Base-by-base conservation (phyloP, 73 alveolate genomes). In the Paramecium sexaurelia region DNA sequence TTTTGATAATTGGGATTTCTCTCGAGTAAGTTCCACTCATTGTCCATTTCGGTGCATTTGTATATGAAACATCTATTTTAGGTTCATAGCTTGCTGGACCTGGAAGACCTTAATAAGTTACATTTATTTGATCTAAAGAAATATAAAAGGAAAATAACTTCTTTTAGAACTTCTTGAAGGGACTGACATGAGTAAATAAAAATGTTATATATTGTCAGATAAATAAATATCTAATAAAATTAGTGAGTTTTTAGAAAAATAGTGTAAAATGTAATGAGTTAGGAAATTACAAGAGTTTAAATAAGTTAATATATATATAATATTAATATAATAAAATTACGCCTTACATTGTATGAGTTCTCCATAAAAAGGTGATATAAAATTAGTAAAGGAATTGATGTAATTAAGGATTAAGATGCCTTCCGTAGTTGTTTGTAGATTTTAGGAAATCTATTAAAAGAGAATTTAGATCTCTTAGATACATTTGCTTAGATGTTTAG, bases 391-490 rank as follows among this genome's bases (percentile, higher is more conserved):
- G 47, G 39, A 61, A 61, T 61, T 61, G 83, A 29, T 32, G 83
- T 61, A 32, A 61, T 61, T 71, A 29, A 78, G 90, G 90, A 78
- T 45, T 78, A 78, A 78, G 90, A 78, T 78, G 90, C 73, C 2
- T 40, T 78, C 29, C 43, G 68, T 8, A 39, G 90, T 29, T 78
- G 90, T 24, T 15, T 78, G 4, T 6, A 37, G 39, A 41, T 41
- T 13, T 24, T 78, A 26, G 75, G 71, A 7, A 41, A 78, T 22
- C 32, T 78, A 7, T 43, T 78, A 22, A 78, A 45, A 27, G 90
- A 78, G 55, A 78, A 78, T 40, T 78, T 78, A 7, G 90, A 78
- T 22, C 55, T 78, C 10, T 11, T 78, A 17, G 90, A 78, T 2
- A 78, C 75, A 20, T 78, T 78, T 43, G 71, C 55, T 19, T 43